Conservation (phyloP, 1,284 basidiomycete genomes). For the Microbotryum violaceum region DNA sequence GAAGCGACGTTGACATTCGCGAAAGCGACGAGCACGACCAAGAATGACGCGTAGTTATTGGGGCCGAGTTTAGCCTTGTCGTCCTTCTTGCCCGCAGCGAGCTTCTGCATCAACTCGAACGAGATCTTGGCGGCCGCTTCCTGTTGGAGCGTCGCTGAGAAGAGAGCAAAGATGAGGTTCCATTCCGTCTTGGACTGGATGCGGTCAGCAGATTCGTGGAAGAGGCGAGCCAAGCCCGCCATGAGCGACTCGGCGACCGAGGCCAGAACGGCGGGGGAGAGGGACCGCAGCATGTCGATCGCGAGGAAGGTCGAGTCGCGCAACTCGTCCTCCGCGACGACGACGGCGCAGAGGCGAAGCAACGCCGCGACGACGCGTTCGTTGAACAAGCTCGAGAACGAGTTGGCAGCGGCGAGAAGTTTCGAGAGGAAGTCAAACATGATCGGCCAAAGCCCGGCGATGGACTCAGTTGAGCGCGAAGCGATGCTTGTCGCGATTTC, state of each 20-base stretch:
- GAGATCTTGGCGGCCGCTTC: constrained; percentile 80
- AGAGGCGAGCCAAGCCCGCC: constrained; percentile 68
- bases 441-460: constrained; percentile 84
- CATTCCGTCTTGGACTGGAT: constrained; percentile 90
- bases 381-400: constrained; percentile 81
- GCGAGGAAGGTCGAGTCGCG: constrained; percentile 90
- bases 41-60: constrained; percentile 65
- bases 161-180: constrained; percentile 84
- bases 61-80: constrained; percentile 45
- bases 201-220: constrained; percentile 64
- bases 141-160: constrained; percentile 75
- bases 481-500: constrained; percentile 89
- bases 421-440: constrained; percentile 84
- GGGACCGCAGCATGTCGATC: constrained; percentile 74
- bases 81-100: constrained; percentile 55
- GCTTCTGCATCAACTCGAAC: constrained; percentile 62
- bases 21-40: constrained; percentile 80
- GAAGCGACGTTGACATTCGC: constrained; percentile 50
- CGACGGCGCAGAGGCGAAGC: constrained; percentile 66
- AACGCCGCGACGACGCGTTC: constrained; percentile 94
- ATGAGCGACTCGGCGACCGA: constrained; percentile 86
- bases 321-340: constrained; percentile 67
- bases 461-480: constrained; percentile 58
- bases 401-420: constrained; percentile 64
- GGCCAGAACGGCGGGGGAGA: constrained; percentile 68